phyloP scores from a whole-genome alignment of 495 filamentous ascomycete genomes.

The Aspergillus bertholletiae region DNA sequence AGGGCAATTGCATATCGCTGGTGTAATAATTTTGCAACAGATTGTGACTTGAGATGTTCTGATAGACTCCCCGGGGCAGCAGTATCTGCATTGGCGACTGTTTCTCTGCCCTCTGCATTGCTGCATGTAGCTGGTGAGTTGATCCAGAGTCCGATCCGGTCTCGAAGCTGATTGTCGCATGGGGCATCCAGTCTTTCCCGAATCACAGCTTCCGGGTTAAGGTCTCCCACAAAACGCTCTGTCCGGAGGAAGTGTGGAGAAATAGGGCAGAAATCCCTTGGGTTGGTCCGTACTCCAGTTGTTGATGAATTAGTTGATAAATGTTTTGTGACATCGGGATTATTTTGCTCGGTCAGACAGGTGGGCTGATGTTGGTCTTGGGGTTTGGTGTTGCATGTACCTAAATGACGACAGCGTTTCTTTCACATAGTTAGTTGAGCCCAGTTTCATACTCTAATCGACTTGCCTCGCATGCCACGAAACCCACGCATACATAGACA shows the following conservation, averaged over 20 bases:
- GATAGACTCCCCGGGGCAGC: slow-evolving; percentile 4
- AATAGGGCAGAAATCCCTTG: slow-evolving; percentile 5
- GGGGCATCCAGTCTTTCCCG: slow-evolving; percentile 32
- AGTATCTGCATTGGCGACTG: neutral
- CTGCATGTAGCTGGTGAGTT: slow-evolving; percentile 22
- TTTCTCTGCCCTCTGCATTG: slow-evolving; percentile 5
- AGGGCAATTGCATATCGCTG: slow-evolving; percentile 27
- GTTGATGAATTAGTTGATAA: neutral
- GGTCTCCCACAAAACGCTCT: slow-evolving; percentile 45
- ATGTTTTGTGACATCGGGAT: neutral
- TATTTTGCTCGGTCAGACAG: neutral
- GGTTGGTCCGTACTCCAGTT: neutral
- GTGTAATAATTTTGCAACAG: slow-evolving; percentile 24
- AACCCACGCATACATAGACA: neutral
- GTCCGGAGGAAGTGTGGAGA: slow-evolving; percentile 15
- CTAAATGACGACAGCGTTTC: slow-evolving; percentile 37
- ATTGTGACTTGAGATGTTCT: slow-evolving; percentile 11
- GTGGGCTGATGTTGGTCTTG: neutral
- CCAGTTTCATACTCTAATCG: neutral
- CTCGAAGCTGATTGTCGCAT: slow-evolving; percentile 28
- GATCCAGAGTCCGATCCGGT: slow-evolving; percentile 45
- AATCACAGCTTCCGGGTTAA: slow-evolving; percentile 48
- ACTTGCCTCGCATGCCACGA: neutral
- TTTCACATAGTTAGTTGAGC: slow-evolving; percentile 6
- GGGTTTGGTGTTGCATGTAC: slow-evolving; percentile 2